Percentiles rank a stretch among this genome's conserved stretches.
Evolutionary conservation across 306 rosid genomes (phyloP).

Genomic region (Rosa multiflora): DNA sequence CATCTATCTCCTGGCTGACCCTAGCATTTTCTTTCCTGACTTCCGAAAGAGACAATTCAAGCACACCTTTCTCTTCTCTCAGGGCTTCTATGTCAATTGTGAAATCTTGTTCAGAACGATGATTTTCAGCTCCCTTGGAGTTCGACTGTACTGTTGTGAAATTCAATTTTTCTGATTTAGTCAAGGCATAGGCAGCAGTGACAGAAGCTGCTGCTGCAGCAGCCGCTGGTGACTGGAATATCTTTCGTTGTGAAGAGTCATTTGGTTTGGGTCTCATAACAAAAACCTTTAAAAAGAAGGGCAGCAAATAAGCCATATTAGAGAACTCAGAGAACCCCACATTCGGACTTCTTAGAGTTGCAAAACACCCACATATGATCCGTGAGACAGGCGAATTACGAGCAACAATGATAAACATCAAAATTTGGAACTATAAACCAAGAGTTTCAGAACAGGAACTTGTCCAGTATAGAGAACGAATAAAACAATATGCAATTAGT

Average conservation of each 20-base stretch:
- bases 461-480: neutral
- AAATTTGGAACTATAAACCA: neutral
- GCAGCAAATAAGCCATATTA: slow-evolving; percentile 9
- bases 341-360: neutral
- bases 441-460: neutral
- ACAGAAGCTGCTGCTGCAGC: slow-evolving; percentile 99
- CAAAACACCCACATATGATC: neutral
- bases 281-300: slow-evolving; percentile 56
- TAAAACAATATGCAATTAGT: neutral
- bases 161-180: slow-evolving; percentile 73
- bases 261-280: slow-evolving; percentile 77
- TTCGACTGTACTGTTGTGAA: slow-evolving; percentile 39
- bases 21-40: slow-evolving; percentile 62
- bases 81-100: slow-evolving; percentile 44
- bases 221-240: slow-evolving; percentile 93
- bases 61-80: slow-evolving; percentile 53
- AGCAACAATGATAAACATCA: neutral
- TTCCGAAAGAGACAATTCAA: slow-evolving; percentile 60
- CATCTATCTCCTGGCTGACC: slow-evolving; percentile 62
- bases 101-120: slow-evolving; percentile 34
- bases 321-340: neutral
- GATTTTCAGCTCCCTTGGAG: slow-evolving; percentile 42
- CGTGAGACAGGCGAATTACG: neutral
- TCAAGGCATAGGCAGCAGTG: slow-evolving; percentile 88
- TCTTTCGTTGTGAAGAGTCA: slow-evolving; percentile 65